A percentile compares a stretch with the other conserved stretches of the same genome.
Conservation (phyloP, 1,284 basidiomycete genomes). For the Ceraceosorus guamensis region DNA sequence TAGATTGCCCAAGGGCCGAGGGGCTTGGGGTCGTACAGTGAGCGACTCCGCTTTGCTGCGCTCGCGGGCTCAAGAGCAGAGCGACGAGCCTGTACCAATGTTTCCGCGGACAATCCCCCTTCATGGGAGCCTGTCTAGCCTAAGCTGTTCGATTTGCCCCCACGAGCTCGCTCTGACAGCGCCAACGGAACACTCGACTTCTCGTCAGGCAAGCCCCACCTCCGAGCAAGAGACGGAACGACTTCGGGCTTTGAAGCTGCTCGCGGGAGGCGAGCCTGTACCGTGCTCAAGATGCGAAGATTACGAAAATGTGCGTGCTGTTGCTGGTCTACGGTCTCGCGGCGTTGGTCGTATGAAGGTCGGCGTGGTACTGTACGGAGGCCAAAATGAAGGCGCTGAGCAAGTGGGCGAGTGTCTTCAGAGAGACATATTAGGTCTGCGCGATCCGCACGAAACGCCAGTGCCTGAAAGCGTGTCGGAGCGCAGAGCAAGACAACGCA, state of each 20-base stretch:
- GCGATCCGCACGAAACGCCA: constrained; percentile 39
- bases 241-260: constrained; percentile 24
- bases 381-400: constrained; percentile 75
- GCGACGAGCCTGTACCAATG: constrained; percentile 17
- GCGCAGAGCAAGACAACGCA: constrained; percentile 26
- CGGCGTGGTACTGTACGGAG: constrained; percentile 84
- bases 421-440: constrained; percentile 41
- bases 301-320: constrained; percentile 62
- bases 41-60: constrained; percentile 34
- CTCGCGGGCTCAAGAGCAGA: constrained; percentile 22
- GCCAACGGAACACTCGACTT: constrained; percentile 1
- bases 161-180: constrained; percentile 50
- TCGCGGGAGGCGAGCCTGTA: constrained; percentile 59
- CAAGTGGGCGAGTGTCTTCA: constrained; percentile 56
- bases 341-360: constrained; percentile 74
- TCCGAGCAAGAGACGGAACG: constrained; percentile 19
- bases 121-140: constrained; percentile 71
- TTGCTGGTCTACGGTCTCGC: constrained; percentile 70
- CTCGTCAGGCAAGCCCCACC: background rate
- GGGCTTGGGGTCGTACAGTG: background rate
- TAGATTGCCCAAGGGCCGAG: background rate
- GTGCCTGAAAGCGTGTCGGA: constrained; percentile 40
- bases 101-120: constrained; percentile 75
- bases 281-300: constrained; percentile 71
- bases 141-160: constrained; percentile 75